Evolutionary conservation across 352 stramenopile genomes (phyloP).

Genomic region (Phytophthora sp.): DNA sequence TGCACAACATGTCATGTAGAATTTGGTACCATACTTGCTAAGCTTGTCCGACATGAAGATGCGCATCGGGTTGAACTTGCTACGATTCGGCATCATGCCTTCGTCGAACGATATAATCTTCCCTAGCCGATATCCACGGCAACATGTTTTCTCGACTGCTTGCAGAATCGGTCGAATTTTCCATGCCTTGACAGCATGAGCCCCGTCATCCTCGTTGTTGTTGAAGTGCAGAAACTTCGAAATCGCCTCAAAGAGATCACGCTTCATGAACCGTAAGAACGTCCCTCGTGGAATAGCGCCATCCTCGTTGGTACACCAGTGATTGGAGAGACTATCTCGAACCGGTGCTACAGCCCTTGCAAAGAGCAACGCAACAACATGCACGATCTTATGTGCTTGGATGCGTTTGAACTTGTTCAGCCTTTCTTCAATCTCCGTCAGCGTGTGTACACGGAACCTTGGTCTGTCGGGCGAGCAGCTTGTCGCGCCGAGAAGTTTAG

Average conservation of each 20-base stretch:
- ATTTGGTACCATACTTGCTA: too few species aligned
- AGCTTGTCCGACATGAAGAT: too few species aligned
- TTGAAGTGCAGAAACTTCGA: background rate
- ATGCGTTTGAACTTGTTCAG: background rate
- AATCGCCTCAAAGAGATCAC: conserved; percentile 12
- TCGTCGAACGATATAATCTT: background rate
- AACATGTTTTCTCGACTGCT: background rate
- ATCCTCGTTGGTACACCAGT: conserved; percentile 11
- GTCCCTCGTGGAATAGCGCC: conserved; percentile 14
- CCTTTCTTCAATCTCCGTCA: background rate
- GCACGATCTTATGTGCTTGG: conserved; percentile 6
- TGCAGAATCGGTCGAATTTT: background rate
- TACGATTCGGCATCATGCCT: too few species aligned
- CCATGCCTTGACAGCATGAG: background rate
- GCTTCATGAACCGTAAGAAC: conserved; percentile 18
- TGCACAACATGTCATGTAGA: background rate
- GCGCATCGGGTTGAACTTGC: too few species aligned
- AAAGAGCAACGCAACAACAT: conserved; percentile 2
- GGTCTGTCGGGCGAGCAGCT: background rate
- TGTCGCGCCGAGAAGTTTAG: background rate
- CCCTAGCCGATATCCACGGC: background rate
- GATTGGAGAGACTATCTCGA: conserved; percentile 1
- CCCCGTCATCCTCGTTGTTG: background rate
- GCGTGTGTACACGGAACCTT: background rate
- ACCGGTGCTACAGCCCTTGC: background rate